Evolutionary conservation across 805 yeast species (phyloP), one percentile per base, ranked within the genome.

Genomic region (Ogataea angusta): DNA sequence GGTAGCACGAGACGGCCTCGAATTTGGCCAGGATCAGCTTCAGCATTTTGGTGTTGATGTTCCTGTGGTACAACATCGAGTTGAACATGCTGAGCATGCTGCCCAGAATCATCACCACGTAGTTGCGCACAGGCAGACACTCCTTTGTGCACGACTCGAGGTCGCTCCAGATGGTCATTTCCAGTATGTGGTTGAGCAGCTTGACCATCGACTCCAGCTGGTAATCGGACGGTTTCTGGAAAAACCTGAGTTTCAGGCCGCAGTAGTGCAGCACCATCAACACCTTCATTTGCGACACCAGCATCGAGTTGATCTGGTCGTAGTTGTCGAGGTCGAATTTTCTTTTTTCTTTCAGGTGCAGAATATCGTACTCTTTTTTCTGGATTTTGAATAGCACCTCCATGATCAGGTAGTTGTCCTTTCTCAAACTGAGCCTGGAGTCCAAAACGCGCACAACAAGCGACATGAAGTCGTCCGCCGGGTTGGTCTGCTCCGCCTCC

Each of bases 41-140:
- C 2, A 49, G 13, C 16, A 31, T 37, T 10, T 28, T 29, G 2
- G 33, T 23, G 23, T 41, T 40, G 18, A 50, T 16, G 10, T 27
- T 14, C 4, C 35, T 40, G 10, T 46, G 38, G 23, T 38, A 43
- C 5, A 42, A 18, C 9, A 51, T 26, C 3, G 46, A 32, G 32
- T 48, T 47, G 35, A 53, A 36, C 6, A 38, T 38, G 2, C 39
- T 16, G 23, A 49, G 13, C n/a, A 51, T 9, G 22, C 49, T 55
- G 30, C 30, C 18, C 10, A 47, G 7, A 23, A 49, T 40, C 24
- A 49, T 14, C 14, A 37, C 17, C 16, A 47, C 13, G 15, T 17
- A 33, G 19, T 34, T 39, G 22, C 46, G 34, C 25, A 37, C 26
- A 7, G 50, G 46, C 3, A 34, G 10, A 15, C 36, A 30, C 13